Evolutionary conservation across 805 yeast genomes (phyloP), one percentile per base, ranked within the genome.

Genomic region (Wickerhamiella alocasiicola): DNA sequence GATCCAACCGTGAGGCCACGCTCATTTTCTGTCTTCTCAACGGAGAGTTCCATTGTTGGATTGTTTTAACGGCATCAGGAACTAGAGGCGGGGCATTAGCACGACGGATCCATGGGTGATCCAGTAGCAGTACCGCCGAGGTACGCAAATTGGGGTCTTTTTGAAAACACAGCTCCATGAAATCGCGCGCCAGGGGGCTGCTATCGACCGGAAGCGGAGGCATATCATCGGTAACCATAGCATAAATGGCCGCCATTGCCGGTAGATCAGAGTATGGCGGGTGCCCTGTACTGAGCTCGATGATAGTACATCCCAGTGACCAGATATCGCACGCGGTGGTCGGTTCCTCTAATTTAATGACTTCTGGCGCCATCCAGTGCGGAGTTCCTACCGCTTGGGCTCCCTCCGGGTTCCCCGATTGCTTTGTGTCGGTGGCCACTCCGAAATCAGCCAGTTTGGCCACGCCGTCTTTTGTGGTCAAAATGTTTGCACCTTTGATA

Each of bases 281-380:
- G 37, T 74, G 69, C 0, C 84, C 94, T 0, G 94, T 79, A 39
- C 83, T 63, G 31, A 91, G 64, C 57, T 91, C 98, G 2, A 88
- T 73, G 3, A 87, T 72, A 0, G 97, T 88, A n/a, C 96, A 93
- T 2, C 97, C 98, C 20, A 91, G 60, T 6, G 94, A 81, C 97
- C 69, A 65, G 5, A 65, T 56, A 61, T 91, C 98, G 2, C 94
- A 82, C 2, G 93, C 80, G 0, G 88, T 74, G 7, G 93, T 78
- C 1, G 88, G 80, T 17, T 47, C 52, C 52, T 79, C 81, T 50
- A 84, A 76, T 31, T 78, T 66, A 3, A 91, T 81, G 2, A 93
- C 76, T 55, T 91, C 98, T 0, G 98, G 98, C 0, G 98, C 96
- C 95, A 91, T 87, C 97, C 97, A 91, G 55, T 88, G 81, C 0